Evolutionary conservation across 2,329 filamentous ascomycete species (phyloP).

Genomic region (Xylariaceae sp.): DNA sequence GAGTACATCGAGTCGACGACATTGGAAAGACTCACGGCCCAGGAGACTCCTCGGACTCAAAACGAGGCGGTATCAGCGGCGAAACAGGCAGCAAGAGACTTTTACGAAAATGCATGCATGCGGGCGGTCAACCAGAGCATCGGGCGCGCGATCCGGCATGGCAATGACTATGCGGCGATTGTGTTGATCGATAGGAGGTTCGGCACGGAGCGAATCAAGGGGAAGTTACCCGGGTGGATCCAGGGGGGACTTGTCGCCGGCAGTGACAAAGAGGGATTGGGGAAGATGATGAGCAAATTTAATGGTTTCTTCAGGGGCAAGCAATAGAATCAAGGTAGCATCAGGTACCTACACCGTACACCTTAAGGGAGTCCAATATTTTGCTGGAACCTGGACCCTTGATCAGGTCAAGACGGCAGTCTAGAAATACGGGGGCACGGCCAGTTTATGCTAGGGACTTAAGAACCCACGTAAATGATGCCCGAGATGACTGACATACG

Average conservation of each 20-base stretch:
- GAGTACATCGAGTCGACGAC: constrained; percentile 71
- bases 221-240: constrained; percentile 89
- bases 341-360: background rate
- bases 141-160: constrained; percentile 83
- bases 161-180: constrained; percentile 84
- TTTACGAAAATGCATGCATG: constrained; percentile 95
- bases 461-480: background rate
- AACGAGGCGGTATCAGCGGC: constrained; percentile 34
- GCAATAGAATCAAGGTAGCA: constrained; percentile 21
- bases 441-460: background rate
- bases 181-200: constrained; percentile 79
- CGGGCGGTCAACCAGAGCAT: constrained; percentile 95
- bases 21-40: constrained; percentile 32
- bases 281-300: constrained; percentile 53
- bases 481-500: background rate
- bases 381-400: background rate
- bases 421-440: background rate
- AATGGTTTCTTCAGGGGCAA: constrained; percentile 55
- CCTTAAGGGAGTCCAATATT: too few relatives aligned
- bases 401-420: too few relatives aligned
- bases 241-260: constrained; percentile 55
- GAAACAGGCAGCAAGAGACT: constrained; percentile 63
- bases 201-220: constrained; percentile 62
- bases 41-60: constrained; percentile 16
- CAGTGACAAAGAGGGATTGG: constrained; percentile 47